phyloP scores from a whole-genome alignment of 805 yeast species.

The Starmerella potacharoeniae region DNA sequence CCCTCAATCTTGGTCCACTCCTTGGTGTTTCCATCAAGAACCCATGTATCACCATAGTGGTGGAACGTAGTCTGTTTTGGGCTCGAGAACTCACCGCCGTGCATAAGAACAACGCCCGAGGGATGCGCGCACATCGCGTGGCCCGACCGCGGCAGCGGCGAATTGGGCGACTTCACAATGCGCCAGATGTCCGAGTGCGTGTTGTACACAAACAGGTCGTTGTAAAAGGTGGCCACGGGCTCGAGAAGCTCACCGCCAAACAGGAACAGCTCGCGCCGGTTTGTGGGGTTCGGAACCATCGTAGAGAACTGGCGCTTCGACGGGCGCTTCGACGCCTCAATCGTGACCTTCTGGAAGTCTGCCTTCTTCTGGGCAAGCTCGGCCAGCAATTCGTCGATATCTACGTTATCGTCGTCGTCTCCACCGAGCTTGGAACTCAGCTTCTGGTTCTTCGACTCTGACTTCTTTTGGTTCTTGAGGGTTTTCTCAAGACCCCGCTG shows the following conservation, averaged over 20 bases:
- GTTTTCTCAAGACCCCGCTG: constrained; percentile 76
- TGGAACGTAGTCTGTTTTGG: constrained; percentile 93
- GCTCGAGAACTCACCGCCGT: constrained; percentile 95
- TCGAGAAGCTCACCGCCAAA: constrained; percentile 80
- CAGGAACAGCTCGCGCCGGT: constrained; percentile 62
- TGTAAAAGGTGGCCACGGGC: constrained; percentile 56
- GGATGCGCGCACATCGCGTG: constrained; percentile 93
- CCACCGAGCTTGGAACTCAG: constrained; percentile 45
- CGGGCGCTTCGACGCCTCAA: constrained; percentile 52
- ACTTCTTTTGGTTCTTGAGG: constrained; percentile 62
- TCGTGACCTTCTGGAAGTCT: constrained; percentile 56
- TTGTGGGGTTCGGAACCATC: constrained; percentile 67
- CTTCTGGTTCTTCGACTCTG: constrained; percentile 64
- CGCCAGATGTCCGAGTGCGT: constrained; percentile 77
- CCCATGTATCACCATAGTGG: constrained; percentile 95
- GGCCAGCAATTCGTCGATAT: constrained; percentile 70
- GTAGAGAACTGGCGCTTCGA: constrained; percentile 60
- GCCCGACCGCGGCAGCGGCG: constrained; percentile 87
- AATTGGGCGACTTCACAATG: constrained; percentile 60
- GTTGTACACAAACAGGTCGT: constrained; percentile 64
- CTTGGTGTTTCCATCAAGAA: constrained; percentile 67
- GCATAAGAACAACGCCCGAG: constrained; percentile 69
- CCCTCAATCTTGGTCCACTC: constrained; percentile 85
- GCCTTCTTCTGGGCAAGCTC: constrained; percentile 73
- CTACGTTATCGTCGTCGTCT: constrained; percentile 76